A percentile compares a stretch with the other conserved stretches of the same genome.
Evolutionary conservation across 2,329 filamentous ascomycete species (phyloP).

Genomic region (Nannizziopsis arthrosporioides): DNA sequence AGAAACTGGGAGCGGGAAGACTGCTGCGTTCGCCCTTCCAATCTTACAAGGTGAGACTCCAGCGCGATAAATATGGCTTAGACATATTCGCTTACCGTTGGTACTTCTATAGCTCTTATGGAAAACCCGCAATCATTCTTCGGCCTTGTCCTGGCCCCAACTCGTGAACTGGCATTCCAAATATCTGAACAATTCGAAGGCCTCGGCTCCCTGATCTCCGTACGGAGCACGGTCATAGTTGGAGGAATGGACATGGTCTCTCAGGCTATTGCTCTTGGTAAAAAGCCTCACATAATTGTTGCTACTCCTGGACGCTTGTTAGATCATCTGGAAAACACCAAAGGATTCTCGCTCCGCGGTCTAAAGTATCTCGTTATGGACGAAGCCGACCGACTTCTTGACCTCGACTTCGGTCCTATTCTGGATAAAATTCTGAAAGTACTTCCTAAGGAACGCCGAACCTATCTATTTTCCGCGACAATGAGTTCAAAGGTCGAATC

Average conservation of each 20-base stretch:
- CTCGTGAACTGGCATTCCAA: constrained; percentile 83
- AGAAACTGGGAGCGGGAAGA: constrained; percentile 93
- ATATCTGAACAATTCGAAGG: constrained; percentile 82
- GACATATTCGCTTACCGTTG: neutral
- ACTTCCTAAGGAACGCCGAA: constrained; percentile 62
- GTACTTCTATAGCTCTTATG: constrained; percentile 50
- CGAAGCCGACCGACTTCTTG: constrained; percentile 81
- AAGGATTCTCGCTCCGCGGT: constrained; percentile 74
- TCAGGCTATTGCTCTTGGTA: constrained; percentile 82
- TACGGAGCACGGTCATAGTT: constrained; percentile 74
- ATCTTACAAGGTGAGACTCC: constrained; percentile 56
- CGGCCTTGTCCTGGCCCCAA: constrained; percentile 82
- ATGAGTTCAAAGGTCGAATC: constrained; percentile 90
- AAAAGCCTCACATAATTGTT: constrained; percentile 88
- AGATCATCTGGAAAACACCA: constrained; percentile 92
- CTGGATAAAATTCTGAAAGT: constrained; percentile 90
- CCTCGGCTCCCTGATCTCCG: constrained; percentile 74
- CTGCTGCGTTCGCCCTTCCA: constrained; percentile 83
- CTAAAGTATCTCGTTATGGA: constrained; percentile 90
- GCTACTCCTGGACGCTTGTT: constrained; percentile 81
- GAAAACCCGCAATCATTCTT: constrained; percentile 77
- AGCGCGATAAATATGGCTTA: neutral
- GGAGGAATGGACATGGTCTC: constrained; percentile 94
- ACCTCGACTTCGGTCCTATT: constrained; percentile 86
- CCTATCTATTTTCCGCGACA: constrained; percentile 87